These are phyloP conservation scores for Ramaria rubella DNA, from an alignment of 768 basidiomycete species.

Conservation along the genomic window DNA sequence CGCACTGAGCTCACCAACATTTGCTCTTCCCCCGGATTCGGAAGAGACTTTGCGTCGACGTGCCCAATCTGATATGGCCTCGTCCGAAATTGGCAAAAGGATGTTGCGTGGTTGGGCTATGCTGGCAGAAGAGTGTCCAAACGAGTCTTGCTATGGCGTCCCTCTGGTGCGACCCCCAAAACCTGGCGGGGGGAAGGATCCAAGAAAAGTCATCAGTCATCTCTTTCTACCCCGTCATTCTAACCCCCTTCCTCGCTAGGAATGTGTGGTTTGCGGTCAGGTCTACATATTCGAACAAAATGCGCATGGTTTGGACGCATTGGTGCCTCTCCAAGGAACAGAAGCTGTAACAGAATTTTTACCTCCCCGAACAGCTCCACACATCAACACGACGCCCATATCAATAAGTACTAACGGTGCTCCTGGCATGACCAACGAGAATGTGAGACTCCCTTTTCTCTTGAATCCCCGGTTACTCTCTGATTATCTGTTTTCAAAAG, in stretches of 20 bases:
- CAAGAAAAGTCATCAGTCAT: constrained; percentile 48
- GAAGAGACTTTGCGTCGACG: constrained; percentile 61
- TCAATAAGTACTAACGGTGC: neutral
- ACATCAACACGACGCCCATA: neutral
- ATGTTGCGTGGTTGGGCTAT: constrained; percentile 83
- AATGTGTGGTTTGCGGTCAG: constrained; percentile 72
- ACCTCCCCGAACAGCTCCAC: neutral
- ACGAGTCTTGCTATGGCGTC: constrained; percentile 61
- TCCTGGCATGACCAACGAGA: neutral
- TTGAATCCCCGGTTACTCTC: no score
- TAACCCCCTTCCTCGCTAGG: constrained; percentile 34
- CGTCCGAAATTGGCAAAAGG: constrained; percentile 69
- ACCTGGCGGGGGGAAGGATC: constrained; percentile 48
- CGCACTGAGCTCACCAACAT: constrained; percentile 51
- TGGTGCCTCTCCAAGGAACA: constrained; percentile 24
- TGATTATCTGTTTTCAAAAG: no score
- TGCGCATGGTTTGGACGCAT: constrained; percentile 40
- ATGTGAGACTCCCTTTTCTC: no score
- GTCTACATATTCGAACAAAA: constrained; percentile 52
- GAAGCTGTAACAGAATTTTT: neutral
- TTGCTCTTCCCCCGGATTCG: constrained; percentile 51
- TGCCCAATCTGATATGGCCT: constrained; percentile 76
- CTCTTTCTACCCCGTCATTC: neutral
- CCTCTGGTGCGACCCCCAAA: constrained; percentile 76
- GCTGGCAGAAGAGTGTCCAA: constrained; percentile 82